Base-by-base conservation (phyloP, 2,329 filamentous ascomycete genomes). In the Bipolaris victoriae region DNA sequence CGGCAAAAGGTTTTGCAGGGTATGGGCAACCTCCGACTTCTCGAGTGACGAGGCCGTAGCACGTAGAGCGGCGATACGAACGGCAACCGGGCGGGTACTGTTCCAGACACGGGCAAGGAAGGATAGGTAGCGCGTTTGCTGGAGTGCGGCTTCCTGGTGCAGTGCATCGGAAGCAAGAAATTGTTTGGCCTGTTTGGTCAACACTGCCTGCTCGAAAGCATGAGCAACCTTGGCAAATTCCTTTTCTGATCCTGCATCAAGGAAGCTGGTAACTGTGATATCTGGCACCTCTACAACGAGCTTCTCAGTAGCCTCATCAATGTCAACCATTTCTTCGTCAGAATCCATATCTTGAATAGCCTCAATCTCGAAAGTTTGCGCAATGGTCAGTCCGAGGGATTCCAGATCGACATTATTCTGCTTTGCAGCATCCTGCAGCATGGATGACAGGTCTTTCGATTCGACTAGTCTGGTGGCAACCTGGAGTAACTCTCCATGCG, bases 1-100 rank as follows among this genome's bases (percentile, higher is more conserved):
- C 2, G 94, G 94, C n/a, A 97, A 72, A 16, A 97, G 74, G 10
- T 86, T 85, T 72, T 98, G 94, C 47, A 93, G 82, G 71, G 97
- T 90, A 7, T 84, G 70, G 18, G 79, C 79, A 20, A 71, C 74
- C 52, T 79, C 80, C 5, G 61, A 39, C 22, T 67, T 56, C 45
- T 67, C 67, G 13, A 77, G 52, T 4, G 64, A 55, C 16, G 60
- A 57, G 5, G 60, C 60, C 3, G 70, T 83, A 69, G 86, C 82
- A 39, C 88, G 86, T 47, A 97, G 77, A 10, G 92, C 91, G 7
- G 87, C 84, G 52, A 84, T 82, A 61, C 90, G 86, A 3, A 87
- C 88, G 44, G 90, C 78, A 2, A 86, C 86, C 6, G 91, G 88
- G 69, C 88, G 88, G 1, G 86, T 82, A 0, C 90, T 88, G 56